phyloP scores from a whole-genome alignment of 2,329 filamentous ascomycete genomes.

The Colletotrichum higginsianum region DNA sequence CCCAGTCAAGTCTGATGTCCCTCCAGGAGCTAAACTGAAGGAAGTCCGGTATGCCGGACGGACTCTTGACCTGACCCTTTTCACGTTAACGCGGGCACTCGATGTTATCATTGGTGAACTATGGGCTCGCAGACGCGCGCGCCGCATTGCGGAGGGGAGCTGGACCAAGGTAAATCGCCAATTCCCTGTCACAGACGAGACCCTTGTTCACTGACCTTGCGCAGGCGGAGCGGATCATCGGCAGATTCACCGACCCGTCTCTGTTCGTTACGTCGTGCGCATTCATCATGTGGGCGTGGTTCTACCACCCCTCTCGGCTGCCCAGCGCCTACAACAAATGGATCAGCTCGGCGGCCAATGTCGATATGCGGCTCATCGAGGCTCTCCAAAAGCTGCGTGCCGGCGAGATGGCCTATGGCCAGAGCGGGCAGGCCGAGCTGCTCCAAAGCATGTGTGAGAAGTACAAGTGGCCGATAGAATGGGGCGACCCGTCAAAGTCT shows the following conservation, averaged over 20 bases:
- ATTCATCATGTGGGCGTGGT: slow-evolving; percentile 91
- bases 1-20: slow-evolving; percentile 48
- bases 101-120: slow-evolving; percentile 78
- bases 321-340: slow-evolving; percentile 84
- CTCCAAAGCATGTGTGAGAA: slow-evolving; percentile 81
- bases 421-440: slow-evolving; percentile 78
- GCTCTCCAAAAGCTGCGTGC: slow-evolving; percentile 77
- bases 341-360: slow-evolving; percentile 83
- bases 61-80: slow-evolving; percentile 87
- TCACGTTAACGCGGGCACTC: slow-evolving; percentile 79
- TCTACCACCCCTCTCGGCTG: slow-evolving; percentile 80
- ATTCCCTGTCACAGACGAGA: slow-evolving; percentile 1
- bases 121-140: slow-evolving; percentile 69
- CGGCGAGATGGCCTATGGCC: slow-evolving; percentile 78
- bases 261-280: slow-evolving; percentile 81
- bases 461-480: slow-evolving; percentile 76
- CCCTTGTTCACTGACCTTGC: slow-evolving; percentile 42
- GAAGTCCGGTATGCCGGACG: slow-evolving; percentile 70
- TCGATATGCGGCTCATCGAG: slow-evolving; percentile 81
- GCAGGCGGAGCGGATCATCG: slow-evolving; percentile 57
- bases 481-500: slow-evolving; percentile 79
- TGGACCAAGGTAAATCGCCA: slow-evolving; percentile 62
- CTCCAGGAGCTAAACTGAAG: slow-evolving; percentile 47
- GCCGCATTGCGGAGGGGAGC: slow-evolving; percentile 59
- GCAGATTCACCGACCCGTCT: slow-evolving; percentile 72